These are phyloP conservation scores for Syzygium grande DNA, from an alignment of 345 rosid genomes.

Conservation along the genomic window DNA sequence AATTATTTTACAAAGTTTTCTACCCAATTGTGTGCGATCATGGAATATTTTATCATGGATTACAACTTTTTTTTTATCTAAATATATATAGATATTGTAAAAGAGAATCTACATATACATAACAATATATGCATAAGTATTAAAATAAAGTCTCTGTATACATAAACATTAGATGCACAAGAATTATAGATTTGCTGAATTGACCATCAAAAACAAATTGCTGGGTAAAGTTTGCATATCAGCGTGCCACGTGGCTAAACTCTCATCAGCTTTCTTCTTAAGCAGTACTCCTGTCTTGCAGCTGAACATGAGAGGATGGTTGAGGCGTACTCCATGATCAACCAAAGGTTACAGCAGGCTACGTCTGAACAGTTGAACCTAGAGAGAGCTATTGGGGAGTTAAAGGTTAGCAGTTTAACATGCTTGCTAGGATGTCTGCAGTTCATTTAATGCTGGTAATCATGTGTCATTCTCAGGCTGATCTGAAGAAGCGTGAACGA, in stretches of 20 bases:
- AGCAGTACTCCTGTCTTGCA: slow-evolving; percentile 13
- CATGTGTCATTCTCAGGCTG: slow-evolving; percentile 40
- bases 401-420: slow-evolving; percentile 41
- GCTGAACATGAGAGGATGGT: slow-evolving; percentile 86
- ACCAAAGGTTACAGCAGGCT: slow-evolving; percentile 67
- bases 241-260: background rate
- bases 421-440: background rate
- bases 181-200: background rate
- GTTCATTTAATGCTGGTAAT: background rate
- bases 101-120: background rate
- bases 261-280: background rate
- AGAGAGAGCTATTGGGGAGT: slow-evolving; percentile 63
- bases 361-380: slow-evolving; percentile 56
- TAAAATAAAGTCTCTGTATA: background rate
- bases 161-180: background rate
- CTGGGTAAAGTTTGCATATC: background rate
- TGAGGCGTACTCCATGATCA: slow-evolving; percentile 68
- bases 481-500: slow-evolving; percentile 74
- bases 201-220: background rate
- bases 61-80: background rate
- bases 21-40: background rate
- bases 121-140: background rate
- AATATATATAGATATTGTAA: background rate
- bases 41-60: background rate
- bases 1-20: background rate